A percentile compares a stretch with the other conserved stretches of the same genome.
phyloP scores from a whole-genome alignment of 2,329 filamentous ascomycete species.

The Zopfia rhizophila region DNA sequence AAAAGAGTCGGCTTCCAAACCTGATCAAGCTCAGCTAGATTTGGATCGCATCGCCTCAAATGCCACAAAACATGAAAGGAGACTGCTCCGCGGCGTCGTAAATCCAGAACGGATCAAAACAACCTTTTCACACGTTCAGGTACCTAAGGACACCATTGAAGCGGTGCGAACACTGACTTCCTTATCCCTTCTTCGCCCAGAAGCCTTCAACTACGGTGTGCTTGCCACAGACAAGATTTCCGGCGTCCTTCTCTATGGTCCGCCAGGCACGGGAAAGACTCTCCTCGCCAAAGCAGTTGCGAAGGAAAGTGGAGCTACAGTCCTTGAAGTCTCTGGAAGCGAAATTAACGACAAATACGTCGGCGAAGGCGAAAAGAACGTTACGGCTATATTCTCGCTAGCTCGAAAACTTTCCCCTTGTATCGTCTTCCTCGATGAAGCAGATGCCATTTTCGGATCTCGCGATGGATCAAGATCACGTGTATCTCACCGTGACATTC shows the following conservation, averaged over 20 bases:
- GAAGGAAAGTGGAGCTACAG: conserved; percentile 72
- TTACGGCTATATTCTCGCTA: conserved; percentile 88
- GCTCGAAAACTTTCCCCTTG: conserved; percentile 92
- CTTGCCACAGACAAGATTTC: conserved; percentile 91
- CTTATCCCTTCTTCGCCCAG: conserved; percentile 84
- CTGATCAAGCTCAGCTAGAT: conserved; percentile 64
- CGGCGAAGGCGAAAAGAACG: conserved; percentile 93
- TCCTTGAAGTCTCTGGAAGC: conserved; percentile 87
- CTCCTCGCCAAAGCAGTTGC: conserved; percentile 72
- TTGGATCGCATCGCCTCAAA: conserved; percentile 51
- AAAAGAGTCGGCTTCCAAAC: conserved; percentile 26
- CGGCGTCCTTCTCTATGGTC: conserved; percentile 87
- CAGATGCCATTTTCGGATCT: conserved; percentile 88
- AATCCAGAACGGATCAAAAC: conserved; percentile 84
- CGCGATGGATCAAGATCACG: conserved; percentile 73
- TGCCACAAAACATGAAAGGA: conserved; percentile 80
- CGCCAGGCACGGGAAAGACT: conserved; percentile 77
- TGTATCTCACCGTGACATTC: conserved; percentile 82
- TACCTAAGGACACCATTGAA: conserved; percentile 82
- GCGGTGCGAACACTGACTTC: conserved; percentile 90
- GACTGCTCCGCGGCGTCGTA: conserved; percentile 82
- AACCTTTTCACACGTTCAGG: conserved; percentile 89
- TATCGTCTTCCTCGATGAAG: conserved; percentile 97
- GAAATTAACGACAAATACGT: conserved; percentile 97
- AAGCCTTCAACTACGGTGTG: conserved; percentile 96